Base-by-base conservation (phyloP, 2,329 filamentous ascomycete species). In the Cryphonectria naterciae region DNA sequence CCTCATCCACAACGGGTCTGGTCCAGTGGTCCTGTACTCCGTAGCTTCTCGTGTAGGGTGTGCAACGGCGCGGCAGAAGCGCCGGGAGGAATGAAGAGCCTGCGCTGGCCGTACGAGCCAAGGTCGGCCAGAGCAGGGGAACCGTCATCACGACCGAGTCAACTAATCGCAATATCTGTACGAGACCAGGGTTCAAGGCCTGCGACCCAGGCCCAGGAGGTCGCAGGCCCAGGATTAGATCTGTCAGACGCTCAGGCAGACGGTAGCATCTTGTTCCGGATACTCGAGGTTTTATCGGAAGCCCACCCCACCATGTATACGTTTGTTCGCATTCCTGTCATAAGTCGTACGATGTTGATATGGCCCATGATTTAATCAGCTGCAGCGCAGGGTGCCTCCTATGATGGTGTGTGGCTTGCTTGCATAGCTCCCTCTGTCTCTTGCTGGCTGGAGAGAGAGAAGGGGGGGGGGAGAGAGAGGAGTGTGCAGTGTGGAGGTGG, bases 11-110 rank as follows among this genome's bases (percentile, higher is more conserved):
- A 35, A 22, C 11, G 28, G 19, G 32, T 19, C 4, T 2, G 35
- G 11, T 37, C 6, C 19, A 7, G 17, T 49, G 43, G 43, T 49
- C 17, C 43, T 49, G 46, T n/a, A 6, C 19, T 49, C 46, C 22
- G 2, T 22, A 19, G 35, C 35, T 39, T 39, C 35, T n/a, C 32
- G 32, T 22, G 17, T 61, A 39, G 58, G 32, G 32, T 35, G 25
- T 39, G 32, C 35, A n/a, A 61, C 58, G 32, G 35, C 58, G 35
- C 58, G 32, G 58, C 19, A 39, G 58, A 61, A 61, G 32, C 58
- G 19, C 35, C 58, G 35, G 32, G 32, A 32, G 61, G 61, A 46
- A 25, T 17, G 19, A 25, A 25, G 61, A 64, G 22, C 61, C 4
- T 46, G 35, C 17, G 39, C 61, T 35, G 60, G 17, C 60, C 58